These are phyloP conservation scores for Scedosporium minutisporum DNA, from an alignment of 2,329 filamentous ascomycete species.

Conservation along the genomic window DNA sequence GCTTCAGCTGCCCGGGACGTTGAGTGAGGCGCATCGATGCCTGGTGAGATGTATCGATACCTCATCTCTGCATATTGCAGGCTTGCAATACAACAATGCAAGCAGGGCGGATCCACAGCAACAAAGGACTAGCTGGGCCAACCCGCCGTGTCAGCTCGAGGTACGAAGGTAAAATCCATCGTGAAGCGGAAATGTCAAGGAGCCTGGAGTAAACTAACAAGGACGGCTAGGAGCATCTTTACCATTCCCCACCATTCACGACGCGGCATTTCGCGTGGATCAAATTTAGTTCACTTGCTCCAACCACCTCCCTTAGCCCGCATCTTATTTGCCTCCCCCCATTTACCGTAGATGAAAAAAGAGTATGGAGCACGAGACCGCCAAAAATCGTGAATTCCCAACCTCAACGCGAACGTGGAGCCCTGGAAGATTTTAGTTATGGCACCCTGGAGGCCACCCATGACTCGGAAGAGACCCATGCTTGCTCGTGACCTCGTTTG, in stretches of 20 bases:
- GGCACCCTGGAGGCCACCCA: neutral
- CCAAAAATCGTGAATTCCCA: neutral
- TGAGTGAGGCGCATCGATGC: neutral
- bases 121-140: neutral
- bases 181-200: neutral
- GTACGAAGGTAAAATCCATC: neutral
- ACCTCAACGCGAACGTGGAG: neutral
- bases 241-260: neutral
- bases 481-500: neutral
- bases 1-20: neutral
- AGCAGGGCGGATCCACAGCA: neutral
- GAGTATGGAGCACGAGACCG: neutral
- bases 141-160: neutral
- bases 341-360: neutral
- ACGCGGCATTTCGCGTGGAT: neutral
- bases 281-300: neutral
- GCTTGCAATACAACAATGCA: neutral
- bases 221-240: neutral
- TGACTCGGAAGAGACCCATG: neutral
- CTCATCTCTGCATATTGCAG: neutral
- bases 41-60: slow-evolving; percentile 7
- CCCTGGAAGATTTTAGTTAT: neutral
- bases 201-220: neutral
- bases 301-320: neutral
- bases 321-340: neutral